phyloP scores from a whole-genome alignment of 331 rosid genomes.

The Quercus tomentella region DNA sequence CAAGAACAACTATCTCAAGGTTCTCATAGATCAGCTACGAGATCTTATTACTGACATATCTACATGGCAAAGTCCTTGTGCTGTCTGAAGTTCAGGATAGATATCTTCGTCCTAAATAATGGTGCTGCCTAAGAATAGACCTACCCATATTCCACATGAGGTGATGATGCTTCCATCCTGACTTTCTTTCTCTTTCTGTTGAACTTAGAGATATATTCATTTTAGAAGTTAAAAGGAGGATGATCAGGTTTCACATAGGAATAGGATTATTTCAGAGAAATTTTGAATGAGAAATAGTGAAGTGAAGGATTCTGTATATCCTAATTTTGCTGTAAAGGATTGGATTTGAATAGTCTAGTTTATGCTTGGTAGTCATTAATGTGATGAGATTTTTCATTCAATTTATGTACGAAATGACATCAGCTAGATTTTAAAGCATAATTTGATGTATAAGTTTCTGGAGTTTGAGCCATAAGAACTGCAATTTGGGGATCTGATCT shows the following conservation, averaged over 20 bases:
- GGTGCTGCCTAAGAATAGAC: background rate
- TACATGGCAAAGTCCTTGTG: conserved; percentile 92
- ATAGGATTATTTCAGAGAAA: conserved; percentile 1
- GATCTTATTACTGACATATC: conserved; percentile 79
- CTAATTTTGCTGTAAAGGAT: background rate
- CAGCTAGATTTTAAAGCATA: background rate
- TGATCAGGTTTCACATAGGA: background rate
- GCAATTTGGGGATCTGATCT: background rate
- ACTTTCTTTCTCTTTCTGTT: conserved; percentile 7
- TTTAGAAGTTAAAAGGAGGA: background rate
- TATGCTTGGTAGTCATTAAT: background rate
- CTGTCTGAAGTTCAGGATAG: conserved; percentile 35
- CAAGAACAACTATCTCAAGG: conserved; percentile 70
- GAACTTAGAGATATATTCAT: background rate
- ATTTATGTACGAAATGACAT: conserved; percentile 9
- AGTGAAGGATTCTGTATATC: background rate
- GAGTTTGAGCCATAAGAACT: background rate
- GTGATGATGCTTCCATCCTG: conserved; percentile 9
- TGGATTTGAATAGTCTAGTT: background rate
- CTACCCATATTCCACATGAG: background rate
- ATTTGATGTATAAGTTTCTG: background rate
- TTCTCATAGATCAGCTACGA: conserved; percentile 78
- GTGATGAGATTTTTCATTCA: conserved; percentile 4
- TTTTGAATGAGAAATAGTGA: conserved; percentile 3
- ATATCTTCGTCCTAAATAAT: conserved; percentile 13